These are phyloP conservation scores for Gossypium davidsonii DNA, from an alignment of 441 rosid species.

Conservation along the genomic window DNA sequence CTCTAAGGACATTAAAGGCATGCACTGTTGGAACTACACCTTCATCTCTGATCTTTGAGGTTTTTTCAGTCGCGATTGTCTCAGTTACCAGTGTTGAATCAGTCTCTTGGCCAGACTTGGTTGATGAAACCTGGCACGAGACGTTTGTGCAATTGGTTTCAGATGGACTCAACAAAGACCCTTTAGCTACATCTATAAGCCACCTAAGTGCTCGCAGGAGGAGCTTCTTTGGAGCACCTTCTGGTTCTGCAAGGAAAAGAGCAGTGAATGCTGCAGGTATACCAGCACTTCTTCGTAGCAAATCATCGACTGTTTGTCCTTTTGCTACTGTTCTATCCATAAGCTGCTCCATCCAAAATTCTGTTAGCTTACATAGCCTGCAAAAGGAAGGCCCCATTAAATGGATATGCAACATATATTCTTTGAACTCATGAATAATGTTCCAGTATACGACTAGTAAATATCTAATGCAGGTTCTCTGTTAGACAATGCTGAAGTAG, in stretches of 20 bases:
- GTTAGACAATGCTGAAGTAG: background rate
- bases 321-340: constrained; percentile 85
- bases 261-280: constrained; percentile 97
- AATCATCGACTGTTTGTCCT: constrained; percentile 89
- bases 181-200: constrained; percentile 73
- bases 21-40: constrained; percentile 93
- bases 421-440: constrained; percentile 9
- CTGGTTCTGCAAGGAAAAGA: constrained; percentile 90
- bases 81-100: constrained; percentile 26
- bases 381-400: constrained; percentile 16
- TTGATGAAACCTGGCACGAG: constrained; percentile 22
- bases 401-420: constrained; percentile 5
- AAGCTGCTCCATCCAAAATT: constrained; percentile 91
- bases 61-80: constrained; percentile 34
- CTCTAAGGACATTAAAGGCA: constrained; percentile 92
- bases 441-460: background rate
- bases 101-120: constrained; percentile 24
- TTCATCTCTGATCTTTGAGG: constrained; percentile 85
- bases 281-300: constrained; percentile 98
- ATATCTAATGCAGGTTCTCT: background rate
- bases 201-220: constrained; percentile 79
- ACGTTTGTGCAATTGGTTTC: constrained; percentile 24
- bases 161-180: constrained; percentile 38
- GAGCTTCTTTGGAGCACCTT: constrained; percentile 92
- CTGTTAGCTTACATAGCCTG: constrained; percentile 87